Conservation (phyloP, 1,284 basidiomycete species). For the Kwoniella shivajii region DNA sequence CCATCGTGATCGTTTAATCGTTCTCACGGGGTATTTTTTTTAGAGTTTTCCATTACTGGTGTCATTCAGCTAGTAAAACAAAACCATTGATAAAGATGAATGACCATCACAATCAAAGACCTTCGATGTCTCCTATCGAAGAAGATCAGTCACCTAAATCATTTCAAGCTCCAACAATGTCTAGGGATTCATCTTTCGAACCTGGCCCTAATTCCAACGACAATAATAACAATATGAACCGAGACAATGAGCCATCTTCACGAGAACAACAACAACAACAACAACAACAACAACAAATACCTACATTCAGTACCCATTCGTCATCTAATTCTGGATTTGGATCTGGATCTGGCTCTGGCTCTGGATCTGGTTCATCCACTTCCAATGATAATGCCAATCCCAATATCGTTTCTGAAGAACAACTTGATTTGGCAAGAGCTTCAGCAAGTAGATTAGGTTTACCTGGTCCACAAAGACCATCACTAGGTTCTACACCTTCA, state of each 20-base stretch:
- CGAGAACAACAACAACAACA: background rate
- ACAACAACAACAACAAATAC: background rate
- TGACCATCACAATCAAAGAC: background rate
- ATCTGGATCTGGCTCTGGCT: background rate
- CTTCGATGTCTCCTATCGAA: background rate
- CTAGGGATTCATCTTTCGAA: too few relatives aligned
- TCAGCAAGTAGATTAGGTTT: conserved; percentile 5
- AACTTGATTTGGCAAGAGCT: background rate
- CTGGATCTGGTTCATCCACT: background rate
- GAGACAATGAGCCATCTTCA: background rate
- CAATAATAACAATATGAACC: background rate
- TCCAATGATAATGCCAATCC: too few relatives aligned
- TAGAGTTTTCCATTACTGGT: too few relatives aligned
- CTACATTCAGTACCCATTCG: too few relatives aligned
- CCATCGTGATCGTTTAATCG: too few relatives aligned
- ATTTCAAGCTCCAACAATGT: background rate
- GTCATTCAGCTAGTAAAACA: too few relatives aligned
- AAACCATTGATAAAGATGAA: background rate
- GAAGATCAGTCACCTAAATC: conserved; percentile 12
- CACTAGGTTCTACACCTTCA: conserved; percentile 14
- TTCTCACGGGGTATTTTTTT: too few relatives aligned
- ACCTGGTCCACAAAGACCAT: conserved; percentile 11
- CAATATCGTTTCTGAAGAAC: too few relatives aligned
- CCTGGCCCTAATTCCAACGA: background rate
- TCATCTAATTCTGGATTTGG: background rate